Evolutionary conservation across 2,329 filamentous ascomycete genomes (phyloP), one percentile per base, ranked within the genome.

Genomic region (Lecanoromycetidae sp.): DNA sequence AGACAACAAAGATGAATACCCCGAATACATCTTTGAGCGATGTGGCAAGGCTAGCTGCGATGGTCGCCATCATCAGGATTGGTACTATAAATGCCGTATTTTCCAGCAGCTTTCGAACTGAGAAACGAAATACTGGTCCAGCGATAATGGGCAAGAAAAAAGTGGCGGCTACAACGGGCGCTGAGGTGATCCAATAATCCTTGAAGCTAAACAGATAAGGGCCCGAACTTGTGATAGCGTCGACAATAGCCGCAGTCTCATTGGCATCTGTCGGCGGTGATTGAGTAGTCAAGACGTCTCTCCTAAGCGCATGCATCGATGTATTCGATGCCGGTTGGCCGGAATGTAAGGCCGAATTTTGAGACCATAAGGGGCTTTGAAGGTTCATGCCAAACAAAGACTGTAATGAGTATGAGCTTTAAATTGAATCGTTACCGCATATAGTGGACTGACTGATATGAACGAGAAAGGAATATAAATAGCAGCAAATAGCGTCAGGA

Each of bases 381-480:
- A 43, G 12, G 26, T 43, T 43, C 39, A 43, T 43, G 26, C 39
- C 39, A 17, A 43, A 43, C 5, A 43, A 26, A 9, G 39, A 43
- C 39, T 43, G 19, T 22, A 9, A 22, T 26, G 15, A 9, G 5
- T 15, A 19, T n/a, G 10, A n/a, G 23, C 13, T 25, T 32, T 30
- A 29, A 15, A 29, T 5, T 20, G 39, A 43, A n/a, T 12, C 23
- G 10, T 43, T 29, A 30, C n/a, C n/a, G n/a, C n/a, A 15, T 15
- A 29, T 25, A 9, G 15, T 30, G 27, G 27, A 30, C 39, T 8
- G 10, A 43, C 39, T 26, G 39, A 43, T 19, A 43, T 43, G 39
- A 43, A 43, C 13, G 39, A 29, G 10, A 43, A 43, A 15, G 39
- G 39, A 30, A 43, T 43, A 19, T 43, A 43, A 13, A 43, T 43